Base-by-base conservation (phyloP, 805 yeast genomes). In the Myxozyma monticola region DNA sequence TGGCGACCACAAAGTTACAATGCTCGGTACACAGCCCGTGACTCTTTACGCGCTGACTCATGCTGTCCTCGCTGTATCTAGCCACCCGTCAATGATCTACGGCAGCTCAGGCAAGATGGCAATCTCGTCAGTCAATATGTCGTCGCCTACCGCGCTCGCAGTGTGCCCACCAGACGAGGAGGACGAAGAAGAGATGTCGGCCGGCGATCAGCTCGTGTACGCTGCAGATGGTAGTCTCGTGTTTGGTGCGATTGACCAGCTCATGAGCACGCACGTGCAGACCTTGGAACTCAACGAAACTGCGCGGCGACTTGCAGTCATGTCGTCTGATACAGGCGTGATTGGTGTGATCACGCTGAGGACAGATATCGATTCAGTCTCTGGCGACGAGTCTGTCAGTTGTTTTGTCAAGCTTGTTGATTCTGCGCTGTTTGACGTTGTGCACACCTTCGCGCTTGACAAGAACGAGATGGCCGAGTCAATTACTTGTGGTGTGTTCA, bases 251-350 rank as follows among this genome's bases (percentile, higher is more conserved):
- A 42, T 56, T 6, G 60, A 56, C 28, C 53, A 48, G 17, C 26
- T 54, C 9, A 54, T 46, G 54, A 52, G 54, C 22, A 49, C 60
- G 9, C 60, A 57, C 28, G 52, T 57, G 4, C 60, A 51, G 42
- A 52, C 61, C 12, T 36, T 57, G 3, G 59, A 60, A 25, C 33
- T 57, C 4, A 33, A 37, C 20, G 58, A 57, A 28, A 45, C 60
- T 8, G 61, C 58, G 18, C 44, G 60, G 6, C 36, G 61, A 8
- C 31, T 57, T 14, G 28, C 52, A 12, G 40, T 40, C 7, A 24
- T 49, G 42, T 34, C 53, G 14, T 31, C 51, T 8, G 15, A 29
- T 4, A 31, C 49, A 2, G 48, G 49, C 6, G 39, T 42, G 15
- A 35, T 55, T 33, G 56, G 50, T 6, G 10, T 55, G 6, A 37